Percentiles rank a stretch among this genome's conserved stretches.
These are phyloP conservation scores for Diplogelasinospora grovesii DNA, from an alignment of 495 filamentous ascomycete species.

Conservation along the genomic window DNA sequence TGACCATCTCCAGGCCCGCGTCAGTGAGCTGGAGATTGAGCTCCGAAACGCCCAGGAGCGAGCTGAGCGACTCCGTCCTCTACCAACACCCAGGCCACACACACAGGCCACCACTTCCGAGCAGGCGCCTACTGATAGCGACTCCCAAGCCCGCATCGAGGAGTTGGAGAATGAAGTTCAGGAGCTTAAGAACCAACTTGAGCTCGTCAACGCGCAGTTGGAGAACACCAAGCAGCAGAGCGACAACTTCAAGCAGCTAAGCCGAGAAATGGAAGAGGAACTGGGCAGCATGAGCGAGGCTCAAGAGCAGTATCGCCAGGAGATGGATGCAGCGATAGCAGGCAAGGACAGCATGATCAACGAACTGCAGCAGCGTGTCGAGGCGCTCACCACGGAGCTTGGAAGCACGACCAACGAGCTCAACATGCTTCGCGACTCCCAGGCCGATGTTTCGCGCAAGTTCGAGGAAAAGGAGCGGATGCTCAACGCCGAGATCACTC, in stretches of 20 bases:
- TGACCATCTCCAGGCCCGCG: constrained; percentile 78
- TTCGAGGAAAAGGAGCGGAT: constrained; percentile 72
- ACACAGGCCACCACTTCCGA: constrained; percentile 38
- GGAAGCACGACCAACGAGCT: constrained; percentile 72
- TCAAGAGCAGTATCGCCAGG: constrained; percentile 77
- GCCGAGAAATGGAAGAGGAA: constrained; percentile 81
- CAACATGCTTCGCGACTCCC: constrained; percentile 65
- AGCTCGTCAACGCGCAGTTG: constrained; percentile 66
- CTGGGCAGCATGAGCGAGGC: constrained; percentile 70
- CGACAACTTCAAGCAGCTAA: constrained; percentile 85
- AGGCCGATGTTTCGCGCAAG: constrained; percentile 63
- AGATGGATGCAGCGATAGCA: constrained; percentile 65
- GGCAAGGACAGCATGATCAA: constrained; percentile 70
- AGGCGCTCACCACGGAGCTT: constrained; percentile 77
- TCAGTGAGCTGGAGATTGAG: constrained; percentile 83
- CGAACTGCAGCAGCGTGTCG: constrained; percentile 71
- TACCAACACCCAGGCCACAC: constrained; percentile 57
- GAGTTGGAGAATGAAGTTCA: constrained; percentile 75
- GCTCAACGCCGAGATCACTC: constrained; percentile 67
- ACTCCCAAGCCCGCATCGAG: constrained; percentile 65
- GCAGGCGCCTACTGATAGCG: constrained; percentile 39
- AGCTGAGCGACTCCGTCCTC: constrained; percentile 66
- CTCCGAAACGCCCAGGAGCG: constrained; percentile 83
- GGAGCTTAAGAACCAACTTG: constrained; percentile 75
- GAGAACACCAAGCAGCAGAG: constrained; percentile 70